Percentiles rank a stretch among this genome's conserved stretches.
These are phyloP conservation scores for Thalassiosira sp. DNA, from an alignment of 352 stramenopile species.

Conservation along the genomic window DNA sequence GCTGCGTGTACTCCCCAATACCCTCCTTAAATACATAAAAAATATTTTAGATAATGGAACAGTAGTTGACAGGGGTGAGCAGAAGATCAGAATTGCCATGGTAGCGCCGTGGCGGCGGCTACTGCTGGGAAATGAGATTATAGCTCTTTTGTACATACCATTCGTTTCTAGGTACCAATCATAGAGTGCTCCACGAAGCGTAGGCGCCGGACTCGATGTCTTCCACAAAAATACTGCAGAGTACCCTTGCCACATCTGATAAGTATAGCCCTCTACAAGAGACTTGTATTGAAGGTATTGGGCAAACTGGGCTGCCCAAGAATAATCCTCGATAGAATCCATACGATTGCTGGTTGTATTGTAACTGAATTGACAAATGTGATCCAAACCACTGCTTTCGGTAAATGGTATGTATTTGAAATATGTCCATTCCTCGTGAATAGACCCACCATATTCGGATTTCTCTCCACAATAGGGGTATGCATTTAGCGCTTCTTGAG, in stretches of 20 bases:
- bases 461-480: slow-evolving; percentile 42
- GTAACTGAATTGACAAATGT: slow-evolving; percentile 40
- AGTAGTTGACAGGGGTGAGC: no score
- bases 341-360: slow-evolving; percentile 19
- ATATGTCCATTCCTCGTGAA: slow-evolving; percentile 42
- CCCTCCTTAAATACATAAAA: no score
- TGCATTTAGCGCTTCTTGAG: slow-evolving; percentile 25
- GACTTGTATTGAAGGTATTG: slow-evolving; percentile 65
- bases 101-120: no score
- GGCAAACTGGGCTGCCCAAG: slow-evolving; percentile 53
- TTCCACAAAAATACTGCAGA: slow-evolving; percentile 75
- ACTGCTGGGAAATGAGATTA: no score
- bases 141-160: no score
- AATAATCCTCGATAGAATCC: slow-evolving; percentile 57
- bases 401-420: slow-evolving; percentile 60
- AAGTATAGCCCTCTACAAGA: slow-evolving; percentile 59
- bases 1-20: slow-evolving; percentile 45
- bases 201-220: slow-evolving; percentile 56
- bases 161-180: slow-evolving; percentile 62
- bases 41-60: no score
- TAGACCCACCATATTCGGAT: slow-evolving; percentile 11
- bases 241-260: slow-evolving; percentile 50
- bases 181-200: slow-evolving; percentile 68
- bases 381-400: slow-evolving; percentile 24
- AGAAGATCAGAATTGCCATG: no score